phyloP scores from a whole-genome alignment of 2,329 filamentous ascomycete species.

The Colletotrichum higginsianum region DNA sequence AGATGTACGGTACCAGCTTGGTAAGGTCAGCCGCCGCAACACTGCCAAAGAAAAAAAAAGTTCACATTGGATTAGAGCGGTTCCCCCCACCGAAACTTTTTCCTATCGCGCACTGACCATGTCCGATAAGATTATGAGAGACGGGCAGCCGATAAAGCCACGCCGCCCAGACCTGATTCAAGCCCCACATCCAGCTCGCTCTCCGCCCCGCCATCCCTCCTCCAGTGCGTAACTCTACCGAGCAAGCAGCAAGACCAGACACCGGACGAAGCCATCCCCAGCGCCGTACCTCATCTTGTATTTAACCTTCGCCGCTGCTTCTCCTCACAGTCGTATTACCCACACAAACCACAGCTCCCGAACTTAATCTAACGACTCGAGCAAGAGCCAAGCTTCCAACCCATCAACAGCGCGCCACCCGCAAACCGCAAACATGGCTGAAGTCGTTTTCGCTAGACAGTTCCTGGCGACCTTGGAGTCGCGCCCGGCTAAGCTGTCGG shows the following conservation, averaged over 20 bases:
- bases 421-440: constrained; percentile 72
- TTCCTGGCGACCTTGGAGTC: constrained; percentile 87
- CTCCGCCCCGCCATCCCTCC: constrained; percentile 38
- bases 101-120: constrained; percentile 44
- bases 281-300: constrained; percentile 5
- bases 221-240: constrained; percentile 21
- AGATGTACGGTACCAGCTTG: constrained; percentile 29
- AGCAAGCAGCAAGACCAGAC: constrained; percentile 26
- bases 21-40: constrained; percentile 17
- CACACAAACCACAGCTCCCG: not conserved
- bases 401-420: not conserved
- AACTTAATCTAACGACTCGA: constrained; percentile 12
- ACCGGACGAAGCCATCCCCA: constrained; percentile 37
- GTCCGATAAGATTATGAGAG: constrained; percentile 32
- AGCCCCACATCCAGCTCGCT: constrained; percentile 34
- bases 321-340: not conserved
- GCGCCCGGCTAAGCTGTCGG: constrained; percentile 83
- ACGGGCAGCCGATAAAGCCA: constrained; percentile 21
- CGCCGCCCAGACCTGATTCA: constrained; percentile 32
- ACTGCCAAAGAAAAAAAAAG: constrained; percentile 42
- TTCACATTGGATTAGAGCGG: constrained; percentile 32
- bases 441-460: constrained; percentile 85
- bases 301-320: not conserved
- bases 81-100: constrained; percentile 58
- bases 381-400: not conserved